Evolutionary conservation across 345 rosid genomes (phyloP).

Genomic region (Eucalyptus marginata): DNA sequence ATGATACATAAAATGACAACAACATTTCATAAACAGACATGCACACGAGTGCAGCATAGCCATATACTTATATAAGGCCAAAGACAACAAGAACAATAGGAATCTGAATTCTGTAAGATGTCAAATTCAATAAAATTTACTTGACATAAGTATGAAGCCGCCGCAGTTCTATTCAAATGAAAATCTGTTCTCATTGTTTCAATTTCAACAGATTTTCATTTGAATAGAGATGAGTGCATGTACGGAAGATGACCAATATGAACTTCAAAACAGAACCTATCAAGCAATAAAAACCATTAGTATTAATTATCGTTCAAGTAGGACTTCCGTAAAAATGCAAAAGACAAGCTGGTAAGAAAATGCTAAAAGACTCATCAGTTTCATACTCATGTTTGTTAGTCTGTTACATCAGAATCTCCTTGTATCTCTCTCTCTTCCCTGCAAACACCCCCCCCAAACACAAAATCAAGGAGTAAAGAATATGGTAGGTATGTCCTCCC

Average conservation of each 20-base stretch:
- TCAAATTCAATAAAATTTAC: background rate
- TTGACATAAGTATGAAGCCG: background rate
- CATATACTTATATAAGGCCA: background rate
- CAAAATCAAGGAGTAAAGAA: no score
- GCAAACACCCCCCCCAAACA: no score
- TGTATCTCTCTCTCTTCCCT: background rate
- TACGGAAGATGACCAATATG: constrained; percentile 53
- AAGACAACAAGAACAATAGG: background rate
- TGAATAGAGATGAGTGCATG: constrained; percentile 18
- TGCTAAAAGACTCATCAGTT: background rate
- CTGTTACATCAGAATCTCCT: background rate
- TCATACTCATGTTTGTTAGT: background rate
- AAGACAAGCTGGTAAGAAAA: background rate
- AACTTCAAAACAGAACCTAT: constrained; percentile 64
- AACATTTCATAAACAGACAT: background rate
- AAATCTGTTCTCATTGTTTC: no score
- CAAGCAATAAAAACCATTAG: background rate
- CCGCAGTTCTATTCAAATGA: no score
- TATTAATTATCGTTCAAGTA: background rate
- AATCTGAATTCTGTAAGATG: background rate
- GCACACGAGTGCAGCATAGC: background rate
- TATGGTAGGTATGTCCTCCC: no score
- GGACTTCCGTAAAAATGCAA: background rate
- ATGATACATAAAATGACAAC: background rate
- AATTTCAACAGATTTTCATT: no score